A percentile compares a stretch with the other conserved stretches of the same genome.
Evolutionary conservation across 768 basidiomycete genomes (phyloP).

Genomic region (Cystobasidium ongulense): DNA sequence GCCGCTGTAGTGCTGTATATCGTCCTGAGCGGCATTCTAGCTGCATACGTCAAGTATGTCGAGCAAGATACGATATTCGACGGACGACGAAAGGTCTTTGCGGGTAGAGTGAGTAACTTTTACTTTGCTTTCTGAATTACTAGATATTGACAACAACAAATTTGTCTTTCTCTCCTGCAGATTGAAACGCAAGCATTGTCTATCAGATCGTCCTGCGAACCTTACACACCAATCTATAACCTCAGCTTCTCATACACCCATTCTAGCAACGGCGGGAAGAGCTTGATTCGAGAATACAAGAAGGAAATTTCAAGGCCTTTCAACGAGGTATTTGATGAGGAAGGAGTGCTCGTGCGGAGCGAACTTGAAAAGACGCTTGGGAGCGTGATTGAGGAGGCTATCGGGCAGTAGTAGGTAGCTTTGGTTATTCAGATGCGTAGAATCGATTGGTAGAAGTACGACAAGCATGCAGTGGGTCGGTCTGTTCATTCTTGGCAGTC

Average conservation of each 20-base stretch:
- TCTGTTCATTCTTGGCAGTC: background rate
- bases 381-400: conserved; percentile 42
- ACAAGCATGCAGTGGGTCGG: background rate
- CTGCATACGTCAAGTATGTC: conserved; percentile 74
- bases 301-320: conserved; percentile 57
- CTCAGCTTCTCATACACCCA: conserved; percentile 64
- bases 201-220: conserved; percentile 60
- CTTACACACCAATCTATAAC: conserved; percentile 59
- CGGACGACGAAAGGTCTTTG: conserved; percentile 80
- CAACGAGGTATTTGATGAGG: conserved; percentile 65
- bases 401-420: background rate
- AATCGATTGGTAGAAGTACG: background rate
- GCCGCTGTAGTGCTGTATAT: conserved; percentile 75
- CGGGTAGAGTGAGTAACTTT: conserved; percentile 60
- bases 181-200: conserved; percentile 86
- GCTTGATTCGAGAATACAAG: conserved; percentile 61
- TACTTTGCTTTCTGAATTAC: conserved; percentile 8
- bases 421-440: background rate
- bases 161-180: conserved; percentile 51
- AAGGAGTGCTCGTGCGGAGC: conserved; percentile 68
- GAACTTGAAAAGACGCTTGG: conserved; percentile 71
- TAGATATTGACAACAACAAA: no score
- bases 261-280: conserved; percentile 76
- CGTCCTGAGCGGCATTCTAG: conserved; percentile 61
- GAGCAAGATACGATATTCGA: conserved; percentile 78